phyloP scores from a whole-genome alignment of 768 basidiomycete genomes.

The Pisolithus orientalis region DNA sequence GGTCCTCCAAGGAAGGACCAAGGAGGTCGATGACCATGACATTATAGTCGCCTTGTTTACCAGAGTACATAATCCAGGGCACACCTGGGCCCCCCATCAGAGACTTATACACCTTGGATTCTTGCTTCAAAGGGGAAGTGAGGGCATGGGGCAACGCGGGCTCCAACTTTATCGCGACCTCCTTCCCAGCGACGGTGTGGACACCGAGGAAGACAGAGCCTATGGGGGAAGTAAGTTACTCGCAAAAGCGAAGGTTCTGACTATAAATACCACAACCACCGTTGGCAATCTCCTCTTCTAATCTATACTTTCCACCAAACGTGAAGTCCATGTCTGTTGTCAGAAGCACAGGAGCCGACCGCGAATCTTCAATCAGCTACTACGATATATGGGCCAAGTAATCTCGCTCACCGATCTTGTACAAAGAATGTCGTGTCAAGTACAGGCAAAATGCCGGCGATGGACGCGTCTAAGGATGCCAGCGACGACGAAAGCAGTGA shows the following conservation, averaged over 20 bases:
- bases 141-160: slow-evolving; percentile 42
- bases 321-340: slow-evolving; percentile 28
- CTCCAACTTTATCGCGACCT: slow-evolving; percentile 80
- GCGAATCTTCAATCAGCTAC: background rate
- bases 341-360: background rate
- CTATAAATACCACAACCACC: slow-evolving; percentile 60
- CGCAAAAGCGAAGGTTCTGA: background rate
- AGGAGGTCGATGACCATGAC: slow-evolving; percentile 97
- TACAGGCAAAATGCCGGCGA: background rate
- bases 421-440: background rate
- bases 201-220: slow-evolving; percentile 76
- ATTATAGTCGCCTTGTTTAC: slow-evolving; percentile 89
- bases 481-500: slow-evolving; percentile 3
- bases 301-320: slow-evolving; percentile 71
- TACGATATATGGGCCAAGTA: background rate
- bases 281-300: slow-evolving; percentile 75
- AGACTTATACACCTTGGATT: slow-evolving; percentile 88
- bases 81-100: slow-evolving; percentile 86
- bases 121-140: slow-evolving; percentile 73
- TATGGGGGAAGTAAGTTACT: slow-evolving; percentile 23
- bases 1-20: slow-evolving; percentile 82
- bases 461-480: slow-evolving; percentile 2
- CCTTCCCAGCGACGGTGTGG: slow-evolving; percentile 76
- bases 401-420: background rate
- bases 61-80: slow-evolving; percentile 90